Evolutionary conservation across 768 basidiomycete genomes (phyloP).

Genomic region (Rhizopogon roseolus): DNA sequence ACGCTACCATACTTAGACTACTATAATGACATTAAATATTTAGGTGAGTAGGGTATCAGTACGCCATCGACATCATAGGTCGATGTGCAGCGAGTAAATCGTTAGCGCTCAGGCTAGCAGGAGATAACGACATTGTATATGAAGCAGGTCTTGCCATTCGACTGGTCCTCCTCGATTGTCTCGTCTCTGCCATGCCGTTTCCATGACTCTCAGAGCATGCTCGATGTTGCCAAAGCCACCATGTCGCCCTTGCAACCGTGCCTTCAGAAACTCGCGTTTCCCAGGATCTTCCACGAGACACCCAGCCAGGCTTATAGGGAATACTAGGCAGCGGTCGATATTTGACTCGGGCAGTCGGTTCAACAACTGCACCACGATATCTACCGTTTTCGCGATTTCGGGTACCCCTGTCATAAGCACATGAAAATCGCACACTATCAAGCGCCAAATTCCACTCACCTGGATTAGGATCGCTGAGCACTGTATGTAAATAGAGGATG

Average conservation of each 20-base stretch:
- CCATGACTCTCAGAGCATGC: constrained; percentile 57
- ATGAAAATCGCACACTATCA: constrained; percentile 1
- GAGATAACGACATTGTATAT: constrained; percentile 24
- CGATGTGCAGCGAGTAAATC: background rate
- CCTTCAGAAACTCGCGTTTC: constrained; percentile 54
- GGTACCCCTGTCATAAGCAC: constrained; percentile 48
- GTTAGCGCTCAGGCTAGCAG: constrained; percentile 21
- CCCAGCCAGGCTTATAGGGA: constrained; percentile 72
- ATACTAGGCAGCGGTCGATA: constrained; percentile 62
- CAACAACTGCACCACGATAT: constrained; percentile 47
- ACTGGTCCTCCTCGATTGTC: constrained; percentile 48
- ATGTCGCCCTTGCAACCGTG: constrained; percentile 49
- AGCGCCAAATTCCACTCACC: constrained; percentile 37
- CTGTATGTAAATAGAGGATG: constrained; percentile 63
- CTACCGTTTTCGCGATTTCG: constrained; percentile 60
- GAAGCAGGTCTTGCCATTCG: constrained; percentile 55
- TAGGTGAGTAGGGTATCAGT: constrained; percentile 3
- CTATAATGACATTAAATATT: background rate
- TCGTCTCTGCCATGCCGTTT: constrained; percentile 65
- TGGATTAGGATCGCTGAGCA: constrained; percentile 64
- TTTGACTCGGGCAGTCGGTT: constrained; percentile 51
- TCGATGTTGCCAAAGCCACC: constrained; percentile 56
- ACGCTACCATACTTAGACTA: background rate
- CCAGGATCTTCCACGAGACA: constrained; percentile 65
- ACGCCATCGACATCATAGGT: background rate